These are phyloP conservation scores for Diaporthe destruens DNA, from an alignment of 2,329 filamentous ascomycete genomes.

Conservation along the genomic window DNA sequence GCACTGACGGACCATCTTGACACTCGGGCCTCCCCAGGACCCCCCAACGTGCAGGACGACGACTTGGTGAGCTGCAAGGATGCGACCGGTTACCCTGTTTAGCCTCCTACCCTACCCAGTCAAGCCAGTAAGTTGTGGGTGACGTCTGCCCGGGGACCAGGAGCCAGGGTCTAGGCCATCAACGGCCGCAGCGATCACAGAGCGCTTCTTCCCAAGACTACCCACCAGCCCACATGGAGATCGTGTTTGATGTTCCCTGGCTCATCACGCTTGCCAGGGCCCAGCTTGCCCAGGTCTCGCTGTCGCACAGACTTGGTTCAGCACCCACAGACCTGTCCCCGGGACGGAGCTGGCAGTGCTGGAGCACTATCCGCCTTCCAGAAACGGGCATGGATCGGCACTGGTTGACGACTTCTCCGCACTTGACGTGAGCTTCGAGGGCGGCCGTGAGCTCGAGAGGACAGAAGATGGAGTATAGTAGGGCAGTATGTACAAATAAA, in stretches of 20 bases:
- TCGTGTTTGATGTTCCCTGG: conserved; percentile 4
- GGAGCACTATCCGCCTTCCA: background rate
- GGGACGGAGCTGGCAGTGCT: background rate
- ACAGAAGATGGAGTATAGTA: background rate
- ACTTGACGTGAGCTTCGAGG: background rate
- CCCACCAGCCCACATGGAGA: conserved; percentile 13
- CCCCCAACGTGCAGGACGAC: background rate
- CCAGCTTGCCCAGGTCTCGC: background rate
- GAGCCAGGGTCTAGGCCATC: conserved; percentile 18
- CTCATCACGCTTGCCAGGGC: background rate
- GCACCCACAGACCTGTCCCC: conserved; percentile 16
- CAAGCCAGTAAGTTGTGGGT: background rate
- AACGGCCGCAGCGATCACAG: conserved; percentile 4
- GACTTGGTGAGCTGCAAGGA: background rate
- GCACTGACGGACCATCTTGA: background rate
- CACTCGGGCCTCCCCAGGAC: conserved; percentile 13
- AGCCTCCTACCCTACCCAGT: background rate
- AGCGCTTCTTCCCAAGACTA: background rate
- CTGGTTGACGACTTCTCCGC: conserved; percentile 1
- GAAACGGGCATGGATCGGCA: conserved; percentile 10
- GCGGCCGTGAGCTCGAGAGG: background rate
- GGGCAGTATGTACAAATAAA: background rate
- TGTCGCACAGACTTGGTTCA: conserved; percentile 20
- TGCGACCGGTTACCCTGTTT: background rate
- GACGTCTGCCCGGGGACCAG: conserved; percentile 20